Evolutionary conservation across 257 asterid species (phyloP), one percentile per base, ranked within the genome.

Genomic region (Echites panduratus): DNA sequence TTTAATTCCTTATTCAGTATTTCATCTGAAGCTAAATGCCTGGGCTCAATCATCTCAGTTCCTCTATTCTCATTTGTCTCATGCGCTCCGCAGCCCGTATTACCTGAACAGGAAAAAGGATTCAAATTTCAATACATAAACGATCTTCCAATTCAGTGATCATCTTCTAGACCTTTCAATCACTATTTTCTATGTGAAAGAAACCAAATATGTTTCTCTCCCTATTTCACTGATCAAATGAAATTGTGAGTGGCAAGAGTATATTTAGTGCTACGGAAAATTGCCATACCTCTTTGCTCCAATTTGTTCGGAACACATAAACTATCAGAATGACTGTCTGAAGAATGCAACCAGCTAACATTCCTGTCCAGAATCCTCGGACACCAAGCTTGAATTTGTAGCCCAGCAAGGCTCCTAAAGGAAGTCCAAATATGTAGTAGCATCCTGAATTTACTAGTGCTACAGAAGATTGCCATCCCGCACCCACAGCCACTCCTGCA

Each of bases 401-500:
- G 26, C 98, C 96, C 40, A 90, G 88, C 72, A 91, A 73, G 0
- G 88, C 98, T 20, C 97, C 97, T 13, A 92, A 73, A 1, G 98
- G 98, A 73, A 92, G 87, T 47, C 98, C 98, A 38, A 90, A 79
- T 0, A 85, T 6, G 17, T 90, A 90, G 74, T 92, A 92, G 62
- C 93, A 86, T 1, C 50, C 81, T 0, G 83, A 2, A 80, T 92
- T 92, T 74, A 92, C 74, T 9, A 83, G n/a, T 0, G 98, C 98
- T 1, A 92, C 97, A 0, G 88, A 84, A 44, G 74, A 47, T 79
- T 92, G 97, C 98, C 96, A 89, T 10, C 97, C 97, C 7, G 97
- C 96, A 63, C 97, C 97, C 19, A 92, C 92, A n/a, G 96, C 97
- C 70, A 92, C 93, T 68, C 97, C 97, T 89, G 88, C 83, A 32